Evolutionary conservation across 768 basidiomycete genomes (phyloP), one percentile per base, ranked within the genome.

Genomic region (Cubamyces sp.): DNA sequence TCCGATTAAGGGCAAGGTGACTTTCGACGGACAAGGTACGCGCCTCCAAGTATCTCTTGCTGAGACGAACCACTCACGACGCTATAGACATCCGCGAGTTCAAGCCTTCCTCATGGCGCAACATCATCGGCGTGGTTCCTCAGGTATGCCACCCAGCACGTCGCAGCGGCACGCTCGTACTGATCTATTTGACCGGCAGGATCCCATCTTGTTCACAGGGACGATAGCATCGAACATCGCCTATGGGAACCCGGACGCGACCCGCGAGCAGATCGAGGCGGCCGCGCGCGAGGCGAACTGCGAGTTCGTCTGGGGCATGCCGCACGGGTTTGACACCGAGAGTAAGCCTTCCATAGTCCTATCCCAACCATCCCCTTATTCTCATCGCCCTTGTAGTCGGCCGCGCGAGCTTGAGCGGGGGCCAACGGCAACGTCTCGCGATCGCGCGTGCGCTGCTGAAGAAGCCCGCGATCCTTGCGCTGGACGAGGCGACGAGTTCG

Each of bases 221-320:
- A 96, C 94, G 0, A 96, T 98, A 53, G 94, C 94, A 2, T 91
- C 92, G 1, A 98, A 98, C 69, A 98, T 96, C 64, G 89, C 94
- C 0, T 98, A 91, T 69, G 96, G 96, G 2, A 83, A 88, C 51
- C 81, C 84, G 9, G 76, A 82, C 19, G 92, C 87, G 0, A 91
- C 92, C 0, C 82, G 90, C 21, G 87, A 87, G 66, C 85, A 96
- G 61, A 91, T 98, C 21, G 93, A 97, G 73, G 78, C 87, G 28
- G 96, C 94, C 0, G 96, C 95, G 0, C 81, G 90, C 19, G 84
- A 92, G 61, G 96, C 96, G 2, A 97, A 98, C 67, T 98, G 96
- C 74, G 94, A 96, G 69, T 98, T 96, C 70, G 87, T 98, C 6
- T 93, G 94, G 90, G 88, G 91, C 16, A 86, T 98, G 81, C 95